Percentiles rank a stretch among this genome's conserved stretches.
Evolutionary conservation across 2,329 filamentous ascomycete species (phyloP).

Genomic region (Cercospora canescens): DNA sequence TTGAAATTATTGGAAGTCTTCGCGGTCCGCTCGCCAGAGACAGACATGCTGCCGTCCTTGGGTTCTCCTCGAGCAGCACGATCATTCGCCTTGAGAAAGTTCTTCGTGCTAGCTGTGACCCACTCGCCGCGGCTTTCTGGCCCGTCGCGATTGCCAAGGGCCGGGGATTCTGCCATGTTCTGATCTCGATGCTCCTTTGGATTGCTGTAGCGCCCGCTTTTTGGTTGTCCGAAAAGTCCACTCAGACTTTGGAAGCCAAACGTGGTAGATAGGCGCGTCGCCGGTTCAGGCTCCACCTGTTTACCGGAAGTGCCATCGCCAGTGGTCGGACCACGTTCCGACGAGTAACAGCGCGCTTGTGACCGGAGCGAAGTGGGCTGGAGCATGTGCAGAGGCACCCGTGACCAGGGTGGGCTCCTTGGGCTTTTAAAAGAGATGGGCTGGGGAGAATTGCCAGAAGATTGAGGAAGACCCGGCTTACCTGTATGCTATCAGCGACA

Average conservation of each 20-base stretch:
- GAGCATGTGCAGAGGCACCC: slow-evolving; percentile 22
- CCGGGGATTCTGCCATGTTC: not conserved
- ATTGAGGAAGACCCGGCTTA: slow-evolving; percentile 1
- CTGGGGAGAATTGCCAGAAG: not conserved
- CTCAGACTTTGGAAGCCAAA: slow-evolving; percentile 34
- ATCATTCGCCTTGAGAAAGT: no score
- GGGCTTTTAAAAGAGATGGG: not conserved
- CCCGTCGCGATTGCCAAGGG: not conserved
- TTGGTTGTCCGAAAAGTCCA: slow-evolving; percentile 27
- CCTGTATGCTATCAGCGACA: slow-evolving; percentile 11
- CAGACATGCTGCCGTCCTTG: not conserved
- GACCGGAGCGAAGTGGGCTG: not conserved
- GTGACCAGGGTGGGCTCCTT: slow-evolving; percentile 18
- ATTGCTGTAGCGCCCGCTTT: slow-evolving; percentile 29
- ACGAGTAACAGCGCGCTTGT: slow-evolving; percentile 26
- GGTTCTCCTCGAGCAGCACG: no score
- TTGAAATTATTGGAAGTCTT: not conserved
- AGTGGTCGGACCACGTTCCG: slow-evolving; percentile 8
- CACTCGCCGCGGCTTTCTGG: not conserved
- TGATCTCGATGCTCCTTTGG: slow-evolving; percentile 15
- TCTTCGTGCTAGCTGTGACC: not conserved
- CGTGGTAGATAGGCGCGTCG: slow-evolving; percentile 18
- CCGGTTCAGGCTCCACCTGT: not conserved
- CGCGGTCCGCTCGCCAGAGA: not conserved
- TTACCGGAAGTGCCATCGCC: not conserved